Base-by-base conservation (phyloP, 1,284 basidiomycete species). In the Marasmius oreades region DNA sequence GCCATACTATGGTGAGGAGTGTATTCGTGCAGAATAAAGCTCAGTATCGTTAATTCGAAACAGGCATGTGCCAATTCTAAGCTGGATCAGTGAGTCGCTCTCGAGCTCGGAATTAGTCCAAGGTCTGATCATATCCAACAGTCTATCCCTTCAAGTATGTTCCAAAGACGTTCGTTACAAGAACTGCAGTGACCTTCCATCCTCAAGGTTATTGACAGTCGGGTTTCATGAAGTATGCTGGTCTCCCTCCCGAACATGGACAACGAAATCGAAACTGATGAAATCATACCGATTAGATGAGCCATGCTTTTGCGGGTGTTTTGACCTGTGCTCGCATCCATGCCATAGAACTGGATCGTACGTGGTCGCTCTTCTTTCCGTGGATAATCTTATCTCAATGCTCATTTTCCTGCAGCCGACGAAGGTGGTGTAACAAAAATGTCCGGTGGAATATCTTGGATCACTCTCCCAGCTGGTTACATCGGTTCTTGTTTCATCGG, bases 381-480 rank as follows among this genome's bases (percentile, higher is more conserved):
- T 10, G 34, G 54, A 56, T 26, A 58, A 63, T 63, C 55, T 63
- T 31, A 31, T 10, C 4, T 10, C 34, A 53, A 60, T 43, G 62
- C 18, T 26, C 23, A 31, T 61, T 59, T 51, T 69, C 58, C 69
- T 70, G 48, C 63, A 92, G 90, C 93, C 33, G 89, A 97, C 66
- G 95, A 97, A 73, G 95, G 95, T 16, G 96, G 96, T 1, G 86
- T 88, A 11, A 98, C 96, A 0, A 78, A 84, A 28, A 98, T 98
- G 95, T 86, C 92, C 36, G 95, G 95, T 24, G 96, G 95, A 0
- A 87, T 97, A 43, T 78, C 86, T 10, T 90, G 88, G 78, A 78
- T 96, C 51, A 92, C 93, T 1, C 77, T 93, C 0, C 92, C 92
- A 0, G 93, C 93, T 1, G 94, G 94, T 36, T 98, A 98, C 70